phyloP scores from a whole-genome alignment of 208 protist genomes.

The Leishmania lainsoni region DNA sequence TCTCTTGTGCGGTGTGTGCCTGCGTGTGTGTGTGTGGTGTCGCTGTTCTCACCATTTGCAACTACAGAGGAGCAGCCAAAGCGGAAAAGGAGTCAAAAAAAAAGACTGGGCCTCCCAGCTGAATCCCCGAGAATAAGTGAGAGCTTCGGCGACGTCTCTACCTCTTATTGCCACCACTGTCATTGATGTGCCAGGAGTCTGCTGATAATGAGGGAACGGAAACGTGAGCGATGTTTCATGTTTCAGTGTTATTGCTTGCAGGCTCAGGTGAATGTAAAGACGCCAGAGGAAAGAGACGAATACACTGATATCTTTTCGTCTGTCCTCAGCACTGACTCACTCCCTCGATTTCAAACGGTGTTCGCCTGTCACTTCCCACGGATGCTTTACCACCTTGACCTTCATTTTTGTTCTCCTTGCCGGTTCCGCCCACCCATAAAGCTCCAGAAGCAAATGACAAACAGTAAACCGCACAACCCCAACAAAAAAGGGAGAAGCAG shows the following conservation, averaged over 20 bases:
- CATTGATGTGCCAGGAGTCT: background rate
- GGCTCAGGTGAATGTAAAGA: too few species aligned
- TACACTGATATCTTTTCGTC: background rate
- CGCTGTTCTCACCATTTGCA: background rate
- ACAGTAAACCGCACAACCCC: background rate
- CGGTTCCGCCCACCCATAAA: background rate
- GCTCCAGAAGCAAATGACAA: background rate
- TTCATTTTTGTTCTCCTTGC: background rate
- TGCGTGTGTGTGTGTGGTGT: background rate
- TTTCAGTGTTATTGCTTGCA: background rate
- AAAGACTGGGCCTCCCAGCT: background rate
- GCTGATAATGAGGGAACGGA: background rate
- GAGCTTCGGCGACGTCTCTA: background rate
- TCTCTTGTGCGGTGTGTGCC: background rate
- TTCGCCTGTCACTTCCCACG: background rate
- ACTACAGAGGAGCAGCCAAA: background rate
- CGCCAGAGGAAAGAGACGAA: too few species aligned
- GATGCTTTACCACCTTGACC: background rate
- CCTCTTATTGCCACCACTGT: background rate
- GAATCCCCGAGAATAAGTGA: background rate
- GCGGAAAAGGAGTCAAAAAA: background rate
- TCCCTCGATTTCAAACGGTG: background rate
- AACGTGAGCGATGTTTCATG: background rate
- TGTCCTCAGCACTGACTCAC: background rate
- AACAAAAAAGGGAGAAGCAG: background rate